phyloP scores from a whole-genome alignment of 179 eudicot genomes.

The Gypsophila paniculata region DNA sequence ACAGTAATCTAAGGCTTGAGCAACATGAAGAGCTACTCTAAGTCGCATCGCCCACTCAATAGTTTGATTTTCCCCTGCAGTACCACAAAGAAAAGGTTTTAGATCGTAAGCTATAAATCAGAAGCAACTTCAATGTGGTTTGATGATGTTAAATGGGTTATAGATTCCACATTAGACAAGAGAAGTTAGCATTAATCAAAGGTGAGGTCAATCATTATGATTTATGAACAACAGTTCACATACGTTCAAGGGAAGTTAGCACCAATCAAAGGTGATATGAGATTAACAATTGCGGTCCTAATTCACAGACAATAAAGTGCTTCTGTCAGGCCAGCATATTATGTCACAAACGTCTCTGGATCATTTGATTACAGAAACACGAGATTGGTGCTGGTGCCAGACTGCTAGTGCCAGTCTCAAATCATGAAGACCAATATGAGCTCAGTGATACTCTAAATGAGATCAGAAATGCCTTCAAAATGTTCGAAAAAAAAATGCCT shows the following conservation, averaged over 20 bases:
- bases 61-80: constrained; percentile 81
- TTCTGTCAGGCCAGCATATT: not conserved
- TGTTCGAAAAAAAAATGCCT: not conserved
- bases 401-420: not conserved
- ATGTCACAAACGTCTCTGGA: not conserved
- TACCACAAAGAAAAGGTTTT: not conserved
- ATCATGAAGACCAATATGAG: not conserved
- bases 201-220: too few relatives aligned
- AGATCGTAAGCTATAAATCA: not conserved
- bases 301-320: not conserved
- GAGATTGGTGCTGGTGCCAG: not conserved
- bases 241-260: too few relatives aligned
- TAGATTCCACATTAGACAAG: too few relatives aligned
- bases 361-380: not conserved
- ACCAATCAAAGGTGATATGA: too few relatives aligned
- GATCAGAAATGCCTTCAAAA: not conserved
- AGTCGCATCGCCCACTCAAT: constrained; percentile 91
- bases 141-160: too few relatives aligned
- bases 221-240: too few relatives aligned
- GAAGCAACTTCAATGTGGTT: too few relatives aligned
- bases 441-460: not conserved
- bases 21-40: constrained; percentile 68
- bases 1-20: constrained; percentile 83
- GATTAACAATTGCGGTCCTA: not conserved
- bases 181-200: too few relatives aligned